Conservation (phyloP, 495 filamentous ascomycete genomes). For the Penicillium macrosclerotiorum region DNA sequence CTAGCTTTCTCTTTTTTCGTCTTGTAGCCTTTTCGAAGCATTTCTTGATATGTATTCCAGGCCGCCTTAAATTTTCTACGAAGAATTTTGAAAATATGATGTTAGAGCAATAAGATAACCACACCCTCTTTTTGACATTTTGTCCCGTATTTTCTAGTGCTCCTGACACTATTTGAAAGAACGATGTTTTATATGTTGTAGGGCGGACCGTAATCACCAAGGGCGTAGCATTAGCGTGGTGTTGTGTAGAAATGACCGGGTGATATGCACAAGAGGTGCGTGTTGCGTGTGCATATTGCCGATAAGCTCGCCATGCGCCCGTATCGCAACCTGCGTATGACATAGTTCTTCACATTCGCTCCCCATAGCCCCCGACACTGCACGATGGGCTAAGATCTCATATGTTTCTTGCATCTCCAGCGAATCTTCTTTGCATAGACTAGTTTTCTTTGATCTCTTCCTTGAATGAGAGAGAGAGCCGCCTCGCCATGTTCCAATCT, state of each 20-base stretch:
- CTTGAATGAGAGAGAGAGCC: conserved; percentile 12
- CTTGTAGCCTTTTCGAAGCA: too few relatives aligned
- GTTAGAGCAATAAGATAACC: too few relatives aligned
- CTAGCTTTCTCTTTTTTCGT: too few relatives aligned
- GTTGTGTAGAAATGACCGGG: background rate
- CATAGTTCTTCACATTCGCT: conserved; percentile 27
- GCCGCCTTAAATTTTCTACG: too few relatives aligned
- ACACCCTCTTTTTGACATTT: background rate
- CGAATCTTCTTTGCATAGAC: conserved; percentile 8
- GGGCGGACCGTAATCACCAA: background rate
- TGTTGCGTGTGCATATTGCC: conserved; percentile 18
- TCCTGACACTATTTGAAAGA: too few relatives aligned
- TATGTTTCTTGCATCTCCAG: conserved; percentile 15
- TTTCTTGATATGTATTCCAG: too few relatives aligned
- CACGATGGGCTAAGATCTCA: conserved; percentile 27
- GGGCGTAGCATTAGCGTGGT: conserved; percentile 12
- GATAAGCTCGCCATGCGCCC: conserved; percentile 24
- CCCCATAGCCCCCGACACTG: conserved; percentile 10
- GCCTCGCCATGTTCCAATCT: conserved; percentile 71
- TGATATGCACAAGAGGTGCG: background rate
- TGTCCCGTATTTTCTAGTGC: background rate
- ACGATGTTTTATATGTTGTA: too few relatives aligned
- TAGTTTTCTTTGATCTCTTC: background rate
- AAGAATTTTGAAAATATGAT: too few relatives aligned
- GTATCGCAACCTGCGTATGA: conserved; percentile 27